A percentile compares a stretch with the other conserved stretches of the same genome.
Conservation (phyloP, 345 rosid species). For the Citrus maxima region DNA sequence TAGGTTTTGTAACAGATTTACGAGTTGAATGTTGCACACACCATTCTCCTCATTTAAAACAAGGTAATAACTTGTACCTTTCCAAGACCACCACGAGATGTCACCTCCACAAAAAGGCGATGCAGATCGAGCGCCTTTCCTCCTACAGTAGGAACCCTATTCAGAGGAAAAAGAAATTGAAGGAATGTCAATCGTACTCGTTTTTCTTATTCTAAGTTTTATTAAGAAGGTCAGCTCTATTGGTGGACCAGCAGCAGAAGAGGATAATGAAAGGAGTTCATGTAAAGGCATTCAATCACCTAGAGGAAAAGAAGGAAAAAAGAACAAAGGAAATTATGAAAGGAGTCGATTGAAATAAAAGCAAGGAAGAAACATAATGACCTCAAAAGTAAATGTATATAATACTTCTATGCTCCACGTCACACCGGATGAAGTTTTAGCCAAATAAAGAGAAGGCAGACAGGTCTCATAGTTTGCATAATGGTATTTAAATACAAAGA, state of each 20-base stretch:
- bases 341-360: background rate
- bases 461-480: background rate
- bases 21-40: background rate
- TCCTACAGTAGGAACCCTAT: conserved; percentile 84
- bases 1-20: background rate
- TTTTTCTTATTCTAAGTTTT: background rate
- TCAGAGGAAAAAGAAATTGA: conserved; percentile 8
- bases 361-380: background rate
- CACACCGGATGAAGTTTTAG: background rate
- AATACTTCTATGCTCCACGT: background rate
- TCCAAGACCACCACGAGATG: conserved; percentile 84
- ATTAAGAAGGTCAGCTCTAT: background rate
- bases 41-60: background rate
- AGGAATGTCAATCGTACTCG: background rate
- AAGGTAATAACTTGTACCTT: conserved; percentile 35
- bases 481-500: background rate
- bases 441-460: background rate
- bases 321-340: background rate
- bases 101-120: conserved; percentile 81
- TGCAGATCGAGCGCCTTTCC: conserved; percentile 74
- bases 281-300: background rate
- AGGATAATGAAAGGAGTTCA: too few relatives aligned
- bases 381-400: background rate
- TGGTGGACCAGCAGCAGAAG: background rate
- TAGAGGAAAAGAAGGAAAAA: background rate